Percentiles rank a stretch among this genome's conserved stretches.
phyloP scores from a whole-genome alignment of 23 red algal species.

The Rhodosorus marinus region DNA sequence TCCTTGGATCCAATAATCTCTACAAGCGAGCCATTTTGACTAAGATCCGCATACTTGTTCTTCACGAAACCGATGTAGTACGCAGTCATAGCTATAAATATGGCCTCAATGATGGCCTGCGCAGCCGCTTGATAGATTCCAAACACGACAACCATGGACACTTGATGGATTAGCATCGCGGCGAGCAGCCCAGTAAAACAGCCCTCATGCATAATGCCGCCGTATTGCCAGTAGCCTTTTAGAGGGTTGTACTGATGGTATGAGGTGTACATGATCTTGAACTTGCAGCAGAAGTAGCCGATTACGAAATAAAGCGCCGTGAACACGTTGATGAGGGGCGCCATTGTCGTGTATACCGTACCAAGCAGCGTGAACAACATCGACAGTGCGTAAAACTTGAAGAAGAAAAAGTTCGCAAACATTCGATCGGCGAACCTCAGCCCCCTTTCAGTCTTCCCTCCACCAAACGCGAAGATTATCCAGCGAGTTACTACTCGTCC shows the following conservation, averaged over 20 bases:
- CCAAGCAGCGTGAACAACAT: constrained; percentile 23
- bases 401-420: constrained; percentile 27
- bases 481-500: constrained; percentile 13
- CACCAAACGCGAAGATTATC: not conserved
- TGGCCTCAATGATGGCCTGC: constrained; percentile 19
- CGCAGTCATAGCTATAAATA: too few species aligned
- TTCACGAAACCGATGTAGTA: too few species aligned
- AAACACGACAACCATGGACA: constrained; percentile 42
- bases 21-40: too few species aligned
- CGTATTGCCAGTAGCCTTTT: constrained; percentile 19
- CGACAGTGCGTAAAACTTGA: constrained; percentile 38
- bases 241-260: not conserved
- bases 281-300: constrained; percentile 19
- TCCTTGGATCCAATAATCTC: too few species aligned
- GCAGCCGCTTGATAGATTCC: constrained; percentile 7
- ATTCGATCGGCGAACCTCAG: constrained; percentile 10
- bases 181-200: constrained; percentile 10
- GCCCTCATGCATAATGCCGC: constrained; percentile 14
- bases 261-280: constrained; percentile 2
- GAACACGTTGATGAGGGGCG: constrained; percentile 24
- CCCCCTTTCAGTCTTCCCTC: constrained; percentile 23
- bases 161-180: constrained; percentile 24
- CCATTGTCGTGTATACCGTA: constrained; percentile 39
- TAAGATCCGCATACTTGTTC: too few species aligned
- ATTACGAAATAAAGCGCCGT: constrained; percentile 23